Evolutionary conservation across 108 stramenopile genomes (phyloP).

Genomic region (Pseudonitzschia multiseries): DNA sequence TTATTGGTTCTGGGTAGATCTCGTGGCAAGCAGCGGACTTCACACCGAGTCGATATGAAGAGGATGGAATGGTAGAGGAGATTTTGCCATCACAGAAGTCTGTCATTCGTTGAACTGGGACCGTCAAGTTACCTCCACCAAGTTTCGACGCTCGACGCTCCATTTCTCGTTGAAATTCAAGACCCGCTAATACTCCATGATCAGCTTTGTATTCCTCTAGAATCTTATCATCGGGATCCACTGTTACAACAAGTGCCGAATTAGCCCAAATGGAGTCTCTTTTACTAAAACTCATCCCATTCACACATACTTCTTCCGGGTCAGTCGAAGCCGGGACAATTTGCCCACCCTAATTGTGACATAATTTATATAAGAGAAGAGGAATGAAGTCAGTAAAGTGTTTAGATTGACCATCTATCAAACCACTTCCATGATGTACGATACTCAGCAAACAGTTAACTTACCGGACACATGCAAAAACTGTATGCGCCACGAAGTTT

Average conservation of each 20-base stretch:
- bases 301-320: conserved; percentile 86
- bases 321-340: conserved; percentile 91
- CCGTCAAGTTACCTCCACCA: conserved; percentile 81
- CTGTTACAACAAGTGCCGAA: conserved; percentile 90
- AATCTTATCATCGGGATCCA: conserved; percentile 77
- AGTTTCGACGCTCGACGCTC: conserved; percentile 79
- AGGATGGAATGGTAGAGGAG: conserved; percentile 70
- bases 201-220: conserved; percentile 61
- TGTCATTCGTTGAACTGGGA: conserved; percentile 90
- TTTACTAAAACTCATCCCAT: conserved; percentile 95
- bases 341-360: conserved; percentile 68
- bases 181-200: conserved; percentile 70
- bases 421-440: not conserved
- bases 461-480: conserved; percentile 49
- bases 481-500: conserved; percentile 66
- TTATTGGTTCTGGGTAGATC: conserved; percentile 81
- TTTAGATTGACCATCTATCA: not conserved
- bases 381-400: not conserved
- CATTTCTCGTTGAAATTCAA: conserved; percentile 85
- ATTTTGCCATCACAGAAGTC: conserved; percentile 71
- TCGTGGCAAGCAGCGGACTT: conserved; percentile 81
- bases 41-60: conserved; percentile 92
- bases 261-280: conserved; percentile 91
- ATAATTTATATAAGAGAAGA: not conserved
- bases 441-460: not conserved